Base-by-base conservation (phyloP, 1,284 basidiomycete species). In the Rhodotorula sp. region DNA sequence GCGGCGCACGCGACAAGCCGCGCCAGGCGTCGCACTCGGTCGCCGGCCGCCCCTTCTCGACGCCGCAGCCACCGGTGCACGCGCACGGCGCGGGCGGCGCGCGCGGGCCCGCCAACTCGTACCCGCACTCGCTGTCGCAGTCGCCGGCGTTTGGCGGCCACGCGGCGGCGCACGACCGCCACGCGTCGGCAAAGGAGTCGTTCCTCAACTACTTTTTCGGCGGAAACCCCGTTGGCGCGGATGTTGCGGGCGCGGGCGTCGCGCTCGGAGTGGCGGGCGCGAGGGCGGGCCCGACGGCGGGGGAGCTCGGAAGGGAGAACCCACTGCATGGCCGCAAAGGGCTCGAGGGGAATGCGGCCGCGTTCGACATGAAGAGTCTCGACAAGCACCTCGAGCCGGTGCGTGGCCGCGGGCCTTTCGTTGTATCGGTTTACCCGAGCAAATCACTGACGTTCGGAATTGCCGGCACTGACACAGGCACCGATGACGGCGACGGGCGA, bases 291-390 rank as follows among this genome's bases (percentile, higher is more conserved):
- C 19, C 27, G 67, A n/a, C 55, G 53, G 50, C 55, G 7, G 67
- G 41, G 55, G 77, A 57, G 64, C 76, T 67, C 16, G 70, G 74
- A 85, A 83, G 77, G 34, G 74, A 74, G 53, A 79, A 77, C 69
- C 77, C 76, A 64, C 72, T 79, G 62, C 67, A 48, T 55, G 78
- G 86, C 86, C 87, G 56, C 86, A 88, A 46, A 89, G 84, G 84
- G 45, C 80, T 90, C 62, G 92, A 93, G 78, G 90, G 88, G 65
- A 90, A 85, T 80, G 91, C 87, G 77, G 91, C 94, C 61, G 94
- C 92, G 52, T 98, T 89, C 82, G 95, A 99, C 81, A 99, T 99
- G 97, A 97, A 95, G 86, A 96, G 93, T 80, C 85, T 99, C 61
- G 93, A 95, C 71, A 95, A 91, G 83, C 96, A 99, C 63, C 77